A percentile compares a stretch with the other conserved stretches of the same genome.
Evolutionary conservation across 2,329 filamentous ascomycete species (phyloP).

Genomic region (Aspergillus awamori): DNA sequence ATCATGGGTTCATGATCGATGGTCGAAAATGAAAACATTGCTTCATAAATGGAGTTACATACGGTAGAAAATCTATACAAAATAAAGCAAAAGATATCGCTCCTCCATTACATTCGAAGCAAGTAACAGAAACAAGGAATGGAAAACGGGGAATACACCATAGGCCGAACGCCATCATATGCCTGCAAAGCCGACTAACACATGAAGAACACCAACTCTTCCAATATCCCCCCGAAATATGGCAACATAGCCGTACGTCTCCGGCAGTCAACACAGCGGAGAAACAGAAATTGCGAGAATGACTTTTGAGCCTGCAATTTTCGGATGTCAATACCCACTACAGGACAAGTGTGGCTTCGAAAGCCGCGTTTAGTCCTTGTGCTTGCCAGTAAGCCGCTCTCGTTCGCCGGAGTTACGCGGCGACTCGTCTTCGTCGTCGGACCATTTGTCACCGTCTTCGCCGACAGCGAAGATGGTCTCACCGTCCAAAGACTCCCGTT

Average conservation of each 20-base stretch:
- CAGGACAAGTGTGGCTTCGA: neutral
- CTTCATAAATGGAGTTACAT: constrained; percentile 2
- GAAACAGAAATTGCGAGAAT: neutral
- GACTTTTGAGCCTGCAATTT: neutral
- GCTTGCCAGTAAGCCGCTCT: constrained; percentile 54
- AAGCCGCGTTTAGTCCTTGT: constrained; percentile 35
- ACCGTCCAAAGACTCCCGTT: constrained; percentile 71
- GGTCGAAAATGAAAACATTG: neutral
- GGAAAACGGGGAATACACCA: constrained; percentile 13
- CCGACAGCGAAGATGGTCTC: constrained; percentile 97
- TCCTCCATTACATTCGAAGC: constrained; percentile 10
- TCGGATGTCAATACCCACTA: neutral
- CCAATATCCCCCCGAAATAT: constrained; percentile 9
- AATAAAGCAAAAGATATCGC: constrained; percentile 5
- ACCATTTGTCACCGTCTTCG: constrained; percentile 81
- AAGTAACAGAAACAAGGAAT: constrained; percentile 4
- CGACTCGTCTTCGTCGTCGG: constrained; percentile 65
- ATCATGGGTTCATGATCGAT: neutral
- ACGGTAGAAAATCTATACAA: constrained; percentile 9
- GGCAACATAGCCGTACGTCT: neutral
- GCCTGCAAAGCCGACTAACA: constrained; percentile 21
- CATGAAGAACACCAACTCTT: constrained; percentile 15
- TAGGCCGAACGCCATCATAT: constrained; percentile 26
- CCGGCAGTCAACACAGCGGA: constrained; percentile 17
- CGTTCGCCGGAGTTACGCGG: constrained; percentile 54